A percentile compares a stretch with the other conserved stretches of the same genome.
These are phyloP conservation scores for Lachnellula subtilissima DNA, from an alignment of 2,329 filamentous ascomycete genomes.

Conservation along the genomic window DNA sequence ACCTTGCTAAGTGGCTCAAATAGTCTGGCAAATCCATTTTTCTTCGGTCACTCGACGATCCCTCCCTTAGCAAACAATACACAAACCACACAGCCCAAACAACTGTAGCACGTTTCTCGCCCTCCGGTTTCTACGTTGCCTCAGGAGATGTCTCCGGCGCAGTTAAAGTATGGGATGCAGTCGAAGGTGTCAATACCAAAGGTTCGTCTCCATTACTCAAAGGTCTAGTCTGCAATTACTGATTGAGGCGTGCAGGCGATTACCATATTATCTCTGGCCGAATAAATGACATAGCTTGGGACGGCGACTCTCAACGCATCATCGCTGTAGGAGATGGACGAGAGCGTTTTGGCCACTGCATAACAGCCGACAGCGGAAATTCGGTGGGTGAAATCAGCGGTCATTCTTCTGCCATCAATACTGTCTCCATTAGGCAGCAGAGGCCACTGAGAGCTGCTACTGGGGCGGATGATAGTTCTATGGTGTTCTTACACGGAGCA, in stretches of 20 bases:
- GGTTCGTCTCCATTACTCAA: conserved; percentile 7
- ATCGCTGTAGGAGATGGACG: conserved; percentile 95
- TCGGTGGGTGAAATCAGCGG: conserved; percentile 91
- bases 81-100: conserved; percentile 84
- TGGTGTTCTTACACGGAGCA: conserved; percentile 89
- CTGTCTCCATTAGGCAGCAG: conserved; percentile 83
- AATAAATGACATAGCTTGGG: conserved; percentile 96
- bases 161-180: conserved; percentile 89
- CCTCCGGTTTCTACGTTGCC: conserved; percentile 90
- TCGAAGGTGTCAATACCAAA: conserved; percentile 79
- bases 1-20: conserved; percentile 7
- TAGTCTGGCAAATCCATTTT: conserved; percentile 96
- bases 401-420: conserved; percentile 86
- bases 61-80: conserved; percentile 81
- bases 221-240: neutral
- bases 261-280: conserved; percentile 91
- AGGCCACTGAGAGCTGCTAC: conserved; percentile 88
- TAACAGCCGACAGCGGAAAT: conserved; percentile 94
- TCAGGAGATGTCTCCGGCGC: conserved; percentile 81
- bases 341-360: conserved; percentile 88
- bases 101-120: conserved; percentile 89
- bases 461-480: conserved; percentile 80
- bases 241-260: conserved; percentile 50
- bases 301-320: conserved; percentile 91
- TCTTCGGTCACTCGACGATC: conserved; percentile 88